Conservation (phyloP, 768 basidiomycete species). For the Psilocybe cyanescens region DNA sequence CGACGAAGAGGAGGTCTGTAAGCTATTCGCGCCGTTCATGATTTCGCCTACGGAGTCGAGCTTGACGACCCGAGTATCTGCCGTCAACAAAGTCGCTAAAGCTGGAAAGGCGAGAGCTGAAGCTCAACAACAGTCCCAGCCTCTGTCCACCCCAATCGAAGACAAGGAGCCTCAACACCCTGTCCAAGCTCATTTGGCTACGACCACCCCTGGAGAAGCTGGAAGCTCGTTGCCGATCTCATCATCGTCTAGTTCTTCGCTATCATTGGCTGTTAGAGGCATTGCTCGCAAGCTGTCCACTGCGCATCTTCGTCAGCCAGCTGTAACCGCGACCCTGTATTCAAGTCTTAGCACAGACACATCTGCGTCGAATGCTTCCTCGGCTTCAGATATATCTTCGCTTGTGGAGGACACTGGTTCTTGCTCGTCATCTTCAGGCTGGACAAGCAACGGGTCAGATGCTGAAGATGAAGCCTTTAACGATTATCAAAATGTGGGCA, state of each 20-base stretch:
- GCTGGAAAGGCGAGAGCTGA: slow-evolving; percentile 58
- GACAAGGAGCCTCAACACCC: slow-evolving; percentile 20
- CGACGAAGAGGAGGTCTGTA: slow-evolving; percentile 78
- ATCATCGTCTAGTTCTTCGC: slow-evolving; percentile 18
- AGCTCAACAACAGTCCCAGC: slow-evolving; percentile 45
- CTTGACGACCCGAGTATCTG: slow-evolving; percentile 49
- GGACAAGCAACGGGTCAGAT: slow-evolving; percentile 57
- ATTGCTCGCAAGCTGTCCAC: slow-evolving; percentile 62
- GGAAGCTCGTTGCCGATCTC: slow-evolving; percentile 1
- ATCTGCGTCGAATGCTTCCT: slow-evolving; percentile 26
- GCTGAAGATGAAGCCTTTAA: slow-evolving; percentile 45
- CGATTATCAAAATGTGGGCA: slow-evolving; percentile 29
- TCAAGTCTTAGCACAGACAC: slow-evolving; percentile 46
- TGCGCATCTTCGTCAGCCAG: slow-evolving; percentile 39
- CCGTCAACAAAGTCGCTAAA: slow-evolving; percentile 57
- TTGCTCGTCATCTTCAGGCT: slow-evolving; percentile 60
- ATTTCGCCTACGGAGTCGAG: slow-evolving; percentile 18
- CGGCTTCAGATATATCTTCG: slow-evolving; percentile 60
- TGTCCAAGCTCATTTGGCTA: slow-evolving; percentile 16
- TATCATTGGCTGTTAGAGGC: slow-evolving; percentile 60
- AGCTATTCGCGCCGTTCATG: slow-evolving; percentile 74
- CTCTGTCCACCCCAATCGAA: slow-evolving; percentile 7
- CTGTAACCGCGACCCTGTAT: slow-evolving; percentile 41
- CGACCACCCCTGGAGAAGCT: slow-evolving; percentile 2
- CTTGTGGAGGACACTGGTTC: slow-evolving; percentile 67